Conservation (phyloP, 2,329 filamentous ascomycete species). For the Alternaria triticimaculans region DNA sequence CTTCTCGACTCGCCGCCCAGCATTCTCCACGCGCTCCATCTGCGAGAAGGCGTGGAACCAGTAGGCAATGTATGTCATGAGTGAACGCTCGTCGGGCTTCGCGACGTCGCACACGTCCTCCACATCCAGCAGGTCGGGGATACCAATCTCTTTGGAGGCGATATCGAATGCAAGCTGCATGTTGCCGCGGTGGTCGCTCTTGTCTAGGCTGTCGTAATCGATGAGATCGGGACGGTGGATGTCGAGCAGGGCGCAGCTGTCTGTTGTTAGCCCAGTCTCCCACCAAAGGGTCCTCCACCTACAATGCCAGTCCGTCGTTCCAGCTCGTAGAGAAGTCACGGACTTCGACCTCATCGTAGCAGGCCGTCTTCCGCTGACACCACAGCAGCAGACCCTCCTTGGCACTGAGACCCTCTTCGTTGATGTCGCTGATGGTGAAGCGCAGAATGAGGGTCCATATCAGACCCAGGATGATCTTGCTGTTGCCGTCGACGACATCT, state of each 20-base stretch:
- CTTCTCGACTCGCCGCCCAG: slow-evolving; percentile 93
- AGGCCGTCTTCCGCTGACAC: slow-evolving; percentile 98
- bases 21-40: slow-evolving; percentile 98
- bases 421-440: slow-evolving; percentile 99
- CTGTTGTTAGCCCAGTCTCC: slow-evolving; percentile 10
- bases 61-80: slow-evolving; percentile 99
- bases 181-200: slow-evolving; percentile 91
- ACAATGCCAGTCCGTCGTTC: slow-evolving; percentile 96
- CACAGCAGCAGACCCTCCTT: slow-evolving; percentile 94
- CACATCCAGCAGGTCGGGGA: slow-evolving; percentile 92
- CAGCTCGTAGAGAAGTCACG: slow-evolving; percentile 94
- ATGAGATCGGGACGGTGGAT: slow-evolving; percentile 97
- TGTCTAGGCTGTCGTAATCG: slow-evolving; percentile 94
- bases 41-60: slow-evolving; percentile 99
- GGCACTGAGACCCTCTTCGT: slow-evolving; percentile 94
- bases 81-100: slow-evolving; percentile 91
- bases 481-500: slow-evolving; percentile 96
- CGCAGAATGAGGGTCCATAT: slow-evolving; percentile 98
- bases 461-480: slow-evolving; percentile 94
- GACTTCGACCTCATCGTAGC: slow-evolving; percentile 96
- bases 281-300: slow-evolving; percentile 20
- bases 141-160: slow-evolving; percentile 93
- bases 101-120: slow-evolving; percentile 97
- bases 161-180: slow-evolving; percentile 99
- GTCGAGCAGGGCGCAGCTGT: slow-evolving; percentile 83